phyloP scores from a whole-genome alignment of 306 rosid species.

The Fagus crenata region DNA sequence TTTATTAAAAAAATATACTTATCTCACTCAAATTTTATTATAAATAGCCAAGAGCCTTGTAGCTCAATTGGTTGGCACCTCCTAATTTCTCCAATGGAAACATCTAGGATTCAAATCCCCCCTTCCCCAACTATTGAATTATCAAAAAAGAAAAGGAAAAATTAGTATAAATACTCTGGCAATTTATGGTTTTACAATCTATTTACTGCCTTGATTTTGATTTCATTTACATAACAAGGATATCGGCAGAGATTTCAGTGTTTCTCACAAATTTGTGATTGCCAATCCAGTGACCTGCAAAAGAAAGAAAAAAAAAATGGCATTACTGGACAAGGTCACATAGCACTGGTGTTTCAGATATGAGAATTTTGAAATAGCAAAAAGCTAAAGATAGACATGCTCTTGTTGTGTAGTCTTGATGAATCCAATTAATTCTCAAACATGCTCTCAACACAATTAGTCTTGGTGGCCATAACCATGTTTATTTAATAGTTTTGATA shows the following conservation, averaged over 20 bases:
- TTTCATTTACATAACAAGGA: background rate
- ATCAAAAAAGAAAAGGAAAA: too few relatives aligned
- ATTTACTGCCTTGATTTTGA: background rate
- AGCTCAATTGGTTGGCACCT: too few relatives aligned
- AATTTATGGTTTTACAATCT: background rate
- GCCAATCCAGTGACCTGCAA: background rate
- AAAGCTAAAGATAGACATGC: conserved; percentile 5
- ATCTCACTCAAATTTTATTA: too few relatives aligned
- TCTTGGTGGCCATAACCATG: background rate
- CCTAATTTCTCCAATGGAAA: too few relatives aligned
- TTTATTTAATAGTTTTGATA: background rate
- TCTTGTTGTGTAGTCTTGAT: conserved; percentile 3
- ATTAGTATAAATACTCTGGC: background rate
- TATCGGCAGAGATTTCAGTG: background rate
- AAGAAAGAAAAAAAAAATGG: background rate
- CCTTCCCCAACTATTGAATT: too few relatives aligned
- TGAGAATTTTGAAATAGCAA: too few relatives aligned
- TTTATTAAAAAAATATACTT: background rate
- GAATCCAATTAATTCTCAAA: background rate
- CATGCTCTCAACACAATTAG: background rate
- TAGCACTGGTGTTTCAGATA: background rate
- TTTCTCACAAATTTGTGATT: background rate
- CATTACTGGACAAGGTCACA: background rate
- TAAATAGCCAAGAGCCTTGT: too few relatives aligned
- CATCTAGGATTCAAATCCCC: too few relatives aligned